Evolutionary conservation across 768 basidiomycete genomes (phyloP).

Genomic region (Gyrodon lividus): DNA sequence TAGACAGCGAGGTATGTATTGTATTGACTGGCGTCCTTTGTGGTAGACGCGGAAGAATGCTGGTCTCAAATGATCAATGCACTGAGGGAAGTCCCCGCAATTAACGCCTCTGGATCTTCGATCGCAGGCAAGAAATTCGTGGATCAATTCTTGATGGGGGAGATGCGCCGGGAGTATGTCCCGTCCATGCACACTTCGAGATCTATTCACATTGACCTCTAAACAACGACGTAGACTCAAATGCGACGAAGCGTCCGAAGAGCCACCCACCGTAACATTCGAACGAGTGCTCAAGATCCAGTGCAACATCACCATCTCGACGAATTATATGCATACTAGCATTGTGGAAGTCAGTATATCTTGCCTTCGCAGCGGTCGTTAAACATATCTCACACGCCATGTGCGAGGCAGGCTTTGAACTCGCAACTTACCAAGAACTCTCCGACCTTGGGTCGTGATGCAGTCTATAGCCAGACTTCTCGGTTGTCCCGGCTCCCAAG

Average conservation of each 20-base stretch:
- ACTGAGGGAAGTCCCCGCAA: slow-evolving; percentile 66
- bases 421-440: slow-evolving; percentile 86
- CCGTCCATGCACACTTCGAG: not conserved
- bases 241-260: slow-evolving; percentile 81
- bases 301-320: slow-evolving; percentile 84
- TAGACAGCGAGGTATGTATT: not conserved
- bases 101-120: slow-evolving; percentile 30
- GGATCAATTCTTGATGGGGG: slow-evolving; percentile 78
- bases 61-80: slow-evolving; percentile 73
- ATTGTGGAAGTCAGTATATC: slow-evolving; percentile 65
- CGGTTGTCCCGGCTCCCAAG: slow-evolving; percentile 81
- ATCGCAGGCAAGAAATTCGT: slow-evolving; percentile 56
- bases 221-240: slow-evolving; percentile 53
- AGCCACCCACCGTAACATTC: slow-evolving; percentile 55
- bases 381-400: slow-evolving; percentile 3
- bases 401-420: slow-evolving; percentile 64
- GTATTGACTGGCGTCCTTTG: slow-evolving; percentile 2
- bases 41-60: slow-evolving; percentile 92
- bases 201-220: slow-evolving; percentile 22
- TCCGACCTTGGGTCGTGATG: slow-evolving; percentile 74
- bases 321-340: slow-evolving; percentile 87
- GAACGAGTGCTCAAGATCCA: slow-evolving; percentile 87
- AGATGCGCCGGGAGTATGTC: slow-evolving; percentile 66
- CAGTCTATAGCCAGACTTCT: slow-evolving; percentile 76
- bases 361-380: slow-evolving; percentile 3